phyloP scores from a whole-genome alignment of 1,139 yeast species.

The Lodderomyces theae region DNA sequence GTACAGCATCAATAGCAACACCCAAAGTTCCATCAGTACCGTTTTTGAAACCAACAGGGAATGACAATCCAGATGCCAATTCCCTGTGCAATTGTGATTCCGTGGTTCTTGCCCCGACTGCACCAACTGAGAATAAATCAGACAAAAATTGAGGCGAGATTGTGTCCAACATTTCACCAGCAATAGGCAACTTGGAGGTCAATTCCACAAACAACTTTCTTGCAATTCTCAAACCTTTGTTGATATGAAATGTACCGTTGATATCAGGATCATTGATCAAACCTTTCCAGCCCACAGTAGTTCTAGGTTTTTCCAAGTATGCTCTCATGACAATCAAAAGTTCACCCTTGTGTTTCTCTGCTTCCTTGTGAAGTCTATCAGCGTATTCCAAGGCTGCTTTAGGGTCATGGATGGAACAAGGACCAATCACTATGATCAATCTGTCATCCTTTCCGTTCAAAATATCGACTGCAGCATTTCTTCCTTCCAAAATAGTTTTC shows the following conservation, averaged over 20 bases:
- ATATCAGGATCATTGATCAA: constrained; percentile 95
- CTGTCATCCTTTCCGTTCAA: constrained; percentile 76
- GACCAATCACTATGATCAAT: constrained; percentile 83
- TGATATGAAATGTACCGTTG: constrained; percentile 88
- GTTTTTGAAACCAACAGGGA: constrained; percentile 98
- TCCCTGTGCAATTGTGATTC: constrained; percentile 98
- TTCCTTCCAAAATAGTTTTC: constrained; percentile 70
- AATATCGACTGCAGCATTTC: constrained; percentile 71
- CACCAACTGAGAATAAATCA: constrained; percentile 90
- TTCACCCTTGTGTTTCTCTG: constrained; percentile 71
- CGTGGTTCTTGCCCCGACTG: constrained; percentile 98
- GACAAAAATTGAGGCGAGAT: constrained; percentile 96
- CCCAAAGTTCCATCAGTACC: constrained; percentile 95
- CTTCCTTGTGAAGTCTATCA: constrained; percentile 57
- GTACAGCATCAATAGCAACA: constrained; percentile 92
- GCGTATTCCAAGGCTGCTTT: constrained; percentile 89
- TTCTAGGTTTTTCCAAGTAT: constrained; percentile 95
- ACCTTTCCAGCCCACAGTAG: constrained; percentile 99
- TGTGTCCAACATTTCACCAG: constrained; percentile 97
- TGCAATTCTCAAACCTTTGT: constrained; percentile 87
- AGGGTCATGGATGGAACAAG: constrained; percentile 94
- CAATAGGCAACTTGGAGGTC: constrained; percentile 82
- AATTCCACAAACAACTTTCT: constrained; percentile 83
- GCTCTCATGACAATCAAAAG: constrained; percentile 92
- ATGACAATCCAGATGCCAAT: constrained; percentile 91